Conservation (phyloP, 2,329 filamentous ascomycete species). For the Ascochyta fabae region DNA sequence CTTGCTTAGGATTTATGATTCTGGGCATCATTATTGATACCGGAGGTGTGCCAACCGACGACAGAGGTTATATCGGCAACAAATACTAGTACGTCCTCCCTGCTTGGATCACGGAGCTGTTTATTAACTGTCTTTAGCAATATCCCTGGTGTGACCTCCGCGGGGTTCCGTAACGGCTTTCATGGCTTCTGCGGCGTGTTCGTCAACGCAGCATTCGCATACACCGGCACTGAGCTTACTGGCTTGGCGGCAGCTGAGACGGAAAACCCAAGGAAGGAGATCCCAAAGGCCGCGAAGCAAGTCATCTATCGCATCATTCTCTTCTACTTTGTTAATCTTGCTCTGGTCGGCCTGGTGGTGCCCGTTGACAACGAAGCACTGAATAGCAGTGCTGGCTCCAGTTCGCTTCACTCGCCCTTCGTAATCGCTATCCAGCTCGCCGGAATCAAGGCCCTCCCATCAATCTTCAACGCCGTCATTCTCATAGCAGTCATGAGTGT, state of each 20-base stretch:
- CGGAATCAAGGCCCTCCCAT: constrained; percentile 65
- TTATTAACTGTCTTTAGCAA: neutral
- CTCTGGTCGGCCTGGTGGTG: constrained; percentile 51
- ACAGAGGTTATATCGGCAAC: constrained; percentile 64
- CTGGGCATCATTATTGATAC: constrained; percentile 66
- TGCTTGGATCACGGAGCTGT: neutral
- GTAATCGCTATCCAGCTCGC: constrained; percentile 69
- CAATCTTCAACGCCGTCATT: constrained; percentile 71
- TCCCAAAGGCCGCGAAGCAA: constrained; percentile 52
- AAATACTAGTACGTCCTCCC: constrained; percentile 60
- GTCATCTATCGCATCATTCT: constrained; percentile 53
- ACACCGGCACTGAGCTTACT: constrained; percentile 66
- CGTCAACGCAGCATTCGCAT: constrained; percentile 67
- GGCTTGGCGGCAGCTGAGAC: constrained; percentile 65
- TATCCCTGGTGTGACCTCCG: neutral
- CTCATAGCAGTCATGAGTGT: constrained; percentile 65
- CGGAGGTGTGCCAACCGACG: constrained; percentile 63
- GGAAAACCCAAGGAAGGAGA: constrained; percentile 56
- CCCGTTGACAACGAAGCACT: constrained; percentile 33
- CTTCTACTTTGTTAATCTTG: constrained; percentile 52
- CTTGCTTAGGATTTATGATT: constrained; percentile 69
- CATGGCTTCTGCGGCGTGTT: constrained; percentile 68
- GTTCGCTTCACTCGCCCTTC: constrained; percentile 61
- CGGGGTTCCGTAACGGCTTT: constrained; percentile 62
- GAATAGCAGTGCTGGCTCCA: constrained; percentile 4